These are phyloP conservation scores for Globisporangium echinulatum DNA, from an alignment of 352 stramenopile genomes.

Conservation along the genomic window DNA sequence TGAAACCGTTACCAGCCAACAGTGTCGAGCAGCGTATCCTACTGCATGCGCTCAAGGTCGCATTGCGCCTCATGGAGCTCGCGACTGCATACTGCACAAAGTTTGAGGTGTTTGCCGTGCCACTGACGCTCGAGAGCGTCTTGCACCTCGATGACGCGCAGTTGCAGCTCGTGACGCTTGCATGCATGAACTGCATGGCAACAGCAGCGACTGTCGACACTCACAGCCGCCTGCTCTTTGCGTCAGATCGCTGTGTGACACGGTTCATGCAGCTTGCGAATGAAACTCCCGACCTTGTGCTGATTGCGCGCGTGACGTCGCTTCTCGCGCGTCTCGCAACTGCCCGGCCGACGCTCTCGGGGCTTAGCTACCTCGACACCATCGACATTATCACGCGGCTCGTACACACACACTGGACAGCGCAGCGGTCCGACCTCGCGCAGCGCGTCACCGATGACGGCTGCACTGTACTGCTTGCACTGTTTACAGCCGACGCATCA, in stretches of 20 bases:
- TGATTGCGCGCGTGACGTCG: constrained; percentile 38
- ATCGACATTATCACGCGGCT: constrained; percentile 32
- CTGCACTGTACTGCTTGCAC: constrained; percentile 35
- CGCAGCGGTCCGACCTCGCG: constrained; percentile 2
- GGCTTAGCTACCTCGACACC: constrained; percentile 34
- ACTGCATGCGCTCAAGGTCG: constrained; percentile 31
- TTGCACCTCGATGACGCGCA: constrained; percentile 32
- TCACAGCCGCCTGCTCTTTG: constrained; percentile 21
- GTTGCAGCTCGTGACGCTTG: constrained; percentile 29
- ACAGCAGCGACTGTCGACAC: neutral
- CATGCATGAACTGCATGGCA: constrained; percentile 23
- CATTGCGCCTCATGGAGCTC: constrained; percentile 36
- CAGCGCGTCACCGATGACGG: constrained; percentile 33
- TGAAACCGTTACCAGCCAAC: neutral
- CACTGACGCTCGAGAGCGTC: constrained; percentile 37
- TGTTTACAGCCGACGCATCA: constrained; percentile 36
- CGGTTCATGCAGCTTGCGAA: constrained; percentile 17
- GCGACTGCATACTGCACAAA: constrained; percentile 26
- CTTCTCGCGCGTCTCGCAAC: constrained; percentile 44
- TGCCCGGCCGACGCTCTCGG: constrained; percentile 37
- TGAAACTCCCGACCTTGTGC: constrained; percentile 5
- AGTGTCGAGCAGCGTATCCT: constrained; percentile 16
- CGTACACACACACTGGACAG: constrained; percentile 15
- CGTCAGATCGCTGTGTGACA: constrained; percentile 17
- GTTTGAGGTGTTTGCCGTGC: constrained; percentile 28